These are phyloP conservation scores for Canariomyces notabilis DNA, from an alignment of 2,329 filamentous ascomycete genomes.

Conservation along the genomic window DNA sequence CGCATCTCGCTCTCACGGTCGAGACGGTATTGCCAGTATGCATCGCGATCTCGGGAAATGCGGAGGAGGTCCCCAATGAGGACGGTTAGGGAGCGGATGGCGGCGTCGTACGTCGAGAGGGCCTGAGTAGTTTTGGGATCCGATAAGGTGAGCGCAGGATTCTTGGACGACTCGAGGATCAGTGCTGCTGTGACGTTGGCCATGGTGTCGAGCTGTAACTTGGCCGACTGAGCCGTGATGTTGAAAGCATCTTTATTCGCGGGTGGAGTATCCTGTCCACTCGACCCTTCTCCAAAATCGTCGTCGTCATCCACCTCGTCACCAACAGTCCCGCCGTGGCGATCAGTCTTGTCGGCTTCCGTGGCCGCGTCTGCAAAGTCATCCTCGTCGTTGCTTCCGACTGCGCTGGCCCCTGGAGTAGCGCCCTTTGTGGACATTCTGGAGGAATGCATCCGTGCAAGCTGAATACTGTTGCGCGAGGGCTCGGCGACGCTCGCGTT, in stretches of 20 bases:
- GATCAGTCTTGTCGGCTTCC: slow-evolving; percentile 37
- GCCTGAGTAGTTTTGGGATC: slow-evolving; percentile 74
- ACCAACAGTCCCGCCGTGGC: slow-evolving; percentile 27
- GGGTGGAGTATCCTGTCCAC: slow-evolving; percentile 66
- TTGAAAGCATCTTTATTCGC: slow-evolving; percentile 90
- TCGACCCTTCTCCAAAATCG: slow-evolving; percentile 75
- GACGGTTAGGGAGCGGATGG: slow-evolving; percentile 79
- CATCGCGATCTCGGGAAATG: slow-evolving; percentile 89
- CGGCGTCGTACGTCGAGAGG: slow-evolving; percentile 78
- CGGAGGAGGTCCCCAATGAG: slow-evolving; percentile 82
- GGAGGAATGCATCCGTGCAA: slow-evolving; percentile 38
- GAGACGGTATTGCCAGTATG: slow-evolving; percentile 93
- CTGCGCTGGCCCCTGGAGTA: slow-evolving; percentile 28
- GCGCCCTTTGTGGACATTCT: slow-evolving; percentile 34
- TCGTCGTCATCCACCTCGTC: slow-evolving; percentile 55
- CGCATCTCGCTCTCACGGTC: slow-evolving; percentile 88
- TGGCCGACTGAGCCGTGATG: slow-evolving; percentile 93
- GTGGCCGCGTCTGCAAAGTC: slow-evolving; percentile 45
- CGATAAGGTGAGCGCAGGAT: slow-evolving; percentile 66
- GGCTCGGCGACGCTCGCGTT: slow-evolving; percentile 47
- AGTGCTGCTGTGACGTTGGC: slow-evolving; percentile 80
- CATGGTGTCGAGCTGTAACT: slow-evolving; percentile 85
- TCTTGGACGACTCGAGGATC: slow-evolving; percentile 62
- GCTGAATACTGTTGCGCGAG: slow-evolving; percentile 41
- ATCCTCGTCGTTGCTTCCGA: slow-evolving; percentile 51